Base-by-base conservation (phyloP, 1,284 basidiomycete genomes). In the Leucoagaricus sp. region DNA sequence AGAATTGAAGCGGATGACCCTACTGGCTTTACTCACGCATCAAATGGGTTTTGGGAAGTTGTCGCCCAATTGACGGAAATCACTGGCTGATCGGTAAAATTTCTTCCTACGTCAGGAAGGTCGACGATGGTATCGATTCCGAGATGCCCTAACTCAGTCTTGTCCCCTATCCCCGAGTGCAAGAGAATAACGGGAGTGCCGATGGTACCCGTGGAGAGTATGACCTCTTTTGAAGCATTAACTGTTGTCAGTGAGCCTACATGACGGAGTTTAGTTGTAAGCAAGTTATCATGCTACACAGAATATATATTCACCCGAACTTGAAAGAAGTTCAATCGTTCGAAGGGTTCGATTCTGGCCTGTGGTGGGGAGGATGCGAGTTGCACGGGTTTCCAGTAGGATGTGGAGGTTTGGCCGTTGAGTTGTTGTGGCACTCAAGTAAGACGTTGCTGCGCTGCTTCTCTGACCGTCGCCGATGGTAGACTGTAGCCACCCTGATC, bases 401-500 rank as follows among this genome's bases (percentile, higher is more conserved):
- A 74, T 63, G 58, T 72, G 66, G 3, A 75, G 64, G 53, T 74
- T 74, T 1, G 59, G 46, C 12, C 70, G 65, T 5, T 47, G 40
- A 15, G 64, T 59, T 36, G 65, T 63, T 9, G 49, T 53, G 4
- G 66, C 49, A 19, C 51, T 62, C 19, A 74, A 58, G 53, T 73
- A 74, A 1, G 68, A 64, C 1, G 69, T 68, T 1, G 70, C 69
- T 10, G 73, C 64, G 56, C 69, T 72, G 36, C 67, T 69, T 45
- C 73, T 63, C 21, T 59, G 56, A 4, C 69, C 71, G 25, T 65
- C 56, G 2, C 64, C 64, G 53, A 73, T 65, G 13, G 70, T 66
- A 42, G 67, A 49, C 54, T 69, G 65, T 21, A 69, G 52, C 68
- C 71, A 78, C 5, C 74, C 77, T 76, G 33, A 15, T 15, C 29